Evolutionary conservation across 768 basidiomycete species (phyloP), one percentile per base, ranked within the genome.

Genomic region (Brasilioporus rufonigricans): DNA sequence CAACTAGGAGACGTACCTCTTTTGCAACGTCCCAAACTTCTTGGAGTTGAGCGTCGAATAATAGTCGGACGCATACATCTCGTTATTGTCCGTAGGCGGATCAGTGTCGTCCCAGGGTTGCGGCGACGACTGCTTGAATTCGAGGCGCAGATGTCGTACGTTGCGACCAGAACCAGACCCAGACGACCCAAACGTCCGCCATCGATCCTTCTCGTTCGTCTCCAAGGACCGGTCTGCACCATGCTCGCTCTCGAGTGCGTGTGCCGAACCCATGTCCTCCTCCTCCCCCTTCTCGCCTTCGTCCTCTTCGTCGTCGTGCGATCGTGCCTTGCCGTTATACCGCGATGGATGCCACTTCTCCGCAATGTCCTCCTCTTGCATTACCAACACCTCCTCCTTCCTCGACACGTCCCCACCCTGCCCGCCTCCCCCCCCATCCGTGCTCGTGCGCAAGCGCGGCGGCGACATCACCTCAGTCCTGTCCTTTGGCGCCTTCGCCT

Each of bases 91-190:
- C 33, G 73, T 64, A 5, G 81, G 80, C 13, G 80, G 81, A 39
- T 77, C 75, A 23, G 80, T 66, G 44, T 78, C 72, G 39, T 88
- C 87, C 89, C 89, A 90, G 16, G 82, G 82, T 58, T 82, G 82
- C 40, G 87, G 82, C 29, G 84, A 80, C 19, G 79, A 72, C 18
- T 76, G 66, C 57, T 78, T 78, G 49, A 80, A 68, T 63, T 81
- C 75, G 58, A 82, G 70, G 44, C 75, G 76, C 48, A 85, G 74
- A 67, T 80, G 78, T 33, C 78, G 75, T 36, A 72, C 54, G 24
- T 68, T 61, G 26, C 72, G 71, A 41, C 55, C 48, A 39, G 59
- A 21, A 21, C 41, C 41, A 26, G 41, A 41, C 21, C 10, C 55
- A 44, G 59, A 21, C 21, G 59, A 57, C 39, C 59, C 50, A 38